Evolutionary conservation across 768 basidiomycete genomes (phyloP), one percentile per base, ranked within the genome.

Genomic region (Suillus tomentosus): DNA sequence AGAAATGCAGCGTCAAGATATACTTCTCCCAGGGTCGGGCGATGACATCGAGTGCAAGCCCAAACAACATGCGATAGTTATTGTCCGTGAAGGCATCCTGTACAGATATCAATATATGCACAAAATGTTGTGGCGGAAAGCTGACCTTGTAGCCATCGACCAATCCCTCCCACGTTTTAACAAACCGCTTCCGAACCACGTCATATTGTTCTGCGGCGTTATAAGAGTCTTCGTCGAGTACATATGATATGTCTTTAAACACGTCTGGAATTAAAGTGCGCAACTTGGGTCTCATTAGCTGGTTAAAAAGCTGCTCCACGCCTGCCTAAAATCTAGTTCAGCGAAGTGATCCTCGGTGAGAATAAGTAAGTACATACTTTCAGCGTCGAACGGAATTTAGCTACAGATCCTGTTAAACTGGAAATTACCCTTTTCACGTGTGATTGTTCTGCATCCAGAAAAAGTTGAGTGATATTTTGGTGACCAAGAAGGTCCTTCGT

Each of bases 1-100:
- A 92, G 73, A 92, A 98, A 76, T 85, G 90, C 71, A 96, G 82
- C 1, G 86, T 82, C 69, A 88, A 81, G 24, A 95, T 80, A 68
- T 88, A 85, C 74, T 93, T 96, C 78, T 99, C 97, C 95, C 95
- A 98, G 51, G 95, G 96, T 55, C 93, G 84, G n/a, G 97, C 86
- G 22, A 99, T 80, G 8, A 92, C 86, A 71, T 96, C 95, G 17
- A 99, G 83, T 0, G 89, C 88, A 43, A 96, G 83, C 10, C 87
- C 86, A 72, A 96, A 96, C 77, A 99, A 89, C 27, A 89, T 73
- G 11, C 91, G 89, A 72, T 91, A 97, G 74, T 98, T 99, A 55
- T 77, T 82, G 63, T 96, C 94, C 0, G 95, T 96, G 73, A 97
- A 90, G 0, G 86, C 80, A 54, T 93, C 93, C 95, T 97, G 69